Conservation (phyloP, 1,284 basidiomycete species). For the Apiotrichum gracile region DNA sequence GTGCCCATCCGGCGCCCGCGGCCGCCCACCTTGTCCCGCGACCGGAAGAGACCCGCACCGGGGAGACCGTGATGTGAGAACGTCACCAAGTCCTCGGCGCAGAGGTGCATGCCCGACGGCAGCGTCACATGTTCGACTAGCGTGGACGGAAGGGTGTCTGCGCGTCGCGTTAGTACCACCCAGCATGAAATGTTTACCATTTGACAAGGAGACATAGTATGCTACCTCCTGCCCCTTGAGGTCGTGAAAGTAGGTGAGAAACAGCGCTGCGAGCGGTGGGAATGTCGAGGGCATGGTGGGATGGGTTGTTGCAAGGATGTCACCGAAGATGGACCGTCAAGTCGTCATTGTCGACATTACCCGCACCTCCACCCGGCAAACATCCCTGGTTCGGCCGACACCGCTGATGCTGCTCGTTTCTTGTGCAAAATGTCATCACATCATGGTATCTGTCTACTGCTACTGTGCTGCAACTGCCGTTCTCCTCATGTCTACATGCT, state of each 20-base stretch:
- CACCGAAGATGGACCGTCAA: too few relatives aligned
- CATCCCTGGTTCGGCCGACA: background rate
- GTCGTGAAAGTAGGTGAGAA: slow-evolving; percentile 43
- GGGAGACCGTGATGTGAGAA: slow-evolving; percentile 28
- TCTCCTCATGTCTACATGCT: slow-evolving; percentile 3
- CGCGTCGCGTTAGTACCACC: background rate
- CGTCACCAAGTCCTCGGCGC: slow-evolving; percentile 27
- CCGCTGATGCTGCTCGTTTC: background rate
- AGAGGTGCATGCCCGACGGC: slow-evolving; percentile 37
- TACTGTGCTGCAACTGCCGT: background rate
- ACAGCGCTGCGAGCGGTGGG: slow-evolving; percentile 36
- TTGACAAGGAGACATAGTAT: slow-evolving; percentile 28
- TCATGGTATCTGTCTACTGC: slow-evolving; percentile 13
- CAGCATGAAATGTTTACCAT: slow-evolving; percentile 18
- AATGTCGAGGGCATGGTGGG: slow-evolving; percentile 11
- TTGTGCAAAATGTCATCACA: slow-evolving; percentile 8
- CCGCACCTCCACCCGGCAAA: background rate
- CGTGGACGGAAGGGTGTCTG: slow-evolving; percentile 17
- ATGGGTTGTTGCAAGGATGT: background rate
- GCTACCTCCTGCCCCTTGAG: slow-evolving; percentile 37
- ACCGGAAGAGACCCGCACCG: slow-evolving; percentile 33
- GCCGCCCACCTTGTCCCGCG: slow-evolving; percentile 17
- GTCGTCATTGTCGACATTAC: too few relatives aligned
- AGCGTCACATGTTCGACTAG: slow-evolving; percentile 36
- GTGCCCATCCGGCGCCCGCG: slow-evolving; percentile 40